Base-by-base conservation (phyloP, 108 stramenopile genomes). In the Cyclotella distinguenda region DNA sequence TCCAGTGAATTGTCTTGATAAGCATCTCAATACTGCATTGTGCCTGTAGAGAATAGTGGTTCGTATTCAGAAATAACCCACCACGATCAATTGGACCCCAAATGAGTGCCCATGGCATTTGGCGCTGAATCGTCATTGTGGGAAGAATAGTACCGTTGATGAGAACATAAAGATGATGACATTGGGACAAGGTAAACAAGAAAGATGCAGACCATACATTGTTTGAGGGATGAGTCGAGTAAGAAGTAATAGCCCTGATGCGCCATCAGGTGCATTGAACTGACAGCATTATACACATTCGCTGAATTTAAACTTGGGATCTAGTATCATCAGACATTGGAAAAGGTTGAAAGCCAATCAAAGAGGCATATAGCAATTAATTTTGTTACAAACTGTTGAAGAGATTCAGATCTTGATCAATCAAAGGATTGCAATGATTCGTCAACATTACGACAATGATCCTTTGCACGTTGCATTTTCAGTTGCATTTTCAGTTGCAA, bases 401-500 rank as follows among this genome's bases (percentile, higher is more conserved):
- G 6, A 47, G 18, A 18, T 16, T 10, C 6, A 47, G 18, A 47
- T 6, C 16, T 18, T 16, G 15, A 16, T 18, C 6, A 18, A 10
- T 16, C 11, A 16, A 47, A 47, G 16, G 6, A 6, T 16, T 47
- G 46, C 10, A 16, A 47, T 16, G 6, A 16, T n/a, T 16, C 10
- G 16, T 16, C 6, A 16, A 10, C 10, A 47, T 16, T 10, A 10
- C 11, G 38, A 12, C 38, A 8, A 10, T 38, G n/a, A n/a, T n/a
- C 12, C 38, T 47, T 10, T 6, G 6, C 39, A 6, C 4, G 28
- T 61, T 46, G 60, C n/a, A n/a, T n/a, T n/a, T n/a, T n/a, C n/a
- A n/a, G n/a, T n/a, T n/a, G n/a, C 63, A 8, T 64, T 64, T 25
- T 26, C 36, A 11, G 46, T 49, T 16, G 63, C 48, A 2, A 36